A percentile compares a stretch with the other conserved stretches of the same genome.
These are phyloP conservation scores for Phialocephala sp. DNA, from an alignment of 2,329 filamentous ascomycete species.

Conservation along the genomic window DNA sequence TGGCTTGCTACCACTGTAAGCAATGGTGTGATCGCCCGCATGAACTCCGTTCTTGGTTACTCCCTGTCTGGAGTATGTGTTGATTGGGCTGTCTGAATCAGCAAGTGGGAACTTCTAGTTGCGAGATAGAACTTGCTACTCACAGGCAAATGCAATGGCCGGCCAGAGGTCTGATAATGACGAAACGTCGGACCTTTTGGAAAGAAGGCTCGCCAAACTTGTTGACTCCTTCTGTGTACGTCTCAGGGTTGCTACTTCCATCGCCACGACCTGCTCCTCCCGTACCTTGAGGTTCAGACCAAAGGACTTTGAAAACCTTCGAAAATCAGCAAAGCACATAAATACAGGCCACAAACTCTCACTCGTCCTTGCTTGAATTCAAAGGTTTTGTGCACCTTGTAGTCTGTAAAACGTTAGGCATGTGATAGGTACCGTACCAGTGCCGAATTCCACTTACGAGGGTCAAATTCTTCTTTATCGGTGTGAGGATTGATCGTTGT, in stretches of 20 bases:
- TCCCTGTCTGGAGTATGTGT: constrained; percentile 28
- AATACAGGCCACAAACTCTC: neutral
- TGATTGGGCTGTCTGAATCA: constrained; percentile 30
- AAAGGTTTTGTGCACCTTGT: constrained; percentile 14
- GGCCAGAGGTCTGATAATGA: constrained; percentile 16
- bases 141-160: constrained; percentile 34
- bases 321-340: constrained; percentile 23
- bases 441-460: constrained; percentile 11
- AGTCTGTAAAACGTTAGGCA: constrained; percentile 17
- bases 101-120: neutral
- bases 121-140: neutral
- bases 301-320: constrained; percentile 26
- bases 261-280: neutral
- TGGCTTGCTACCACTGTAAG: constrained; percentile 19
- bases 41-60: constrained; percentile 30
- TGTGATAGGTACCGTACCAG: neutral
- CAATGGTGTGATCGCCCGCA: constrained; percentile 26
- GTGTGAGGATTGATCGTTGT: constrained; percentile 16
- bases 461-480: constrained; percentile 18
- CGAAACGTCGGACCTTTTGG: constrained; percentile 31
- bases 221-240: neutral
- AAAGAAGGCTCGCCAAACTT: neutral
- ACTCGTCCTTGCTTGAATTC: constrained; percentile 24
- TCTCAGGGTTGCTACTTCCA: neutral
- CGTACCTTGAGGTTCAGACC: constrained; percentile 20